Conservation (phyloP, 2,329 filamentous ascomycete species). For the Pyrenophora graminea region DNA sequence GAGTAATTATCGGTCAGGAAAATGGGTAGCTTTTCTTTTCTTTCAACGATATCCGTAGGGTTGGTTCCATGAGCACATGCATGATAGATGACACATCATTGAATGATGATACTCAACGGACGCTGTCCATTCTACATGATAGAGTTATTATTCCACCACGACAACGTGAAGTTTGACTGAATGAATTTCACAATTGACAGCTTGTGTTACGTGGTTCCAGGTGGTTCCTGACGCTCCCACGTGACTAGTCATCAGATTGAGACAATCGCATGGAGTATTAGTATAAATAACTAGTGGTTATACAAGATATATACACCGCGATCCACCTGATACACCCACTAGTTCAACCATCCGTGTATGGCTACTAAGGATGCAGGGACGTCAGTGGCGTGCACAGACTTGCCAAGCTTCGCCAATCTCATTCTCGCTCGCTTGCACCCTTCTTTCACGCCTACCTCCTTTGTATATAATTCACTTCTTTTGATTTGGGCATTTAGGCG, state of each 20-base stretch:
- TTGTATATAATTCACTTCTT: neutral
- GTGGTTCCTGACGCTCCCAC: too few species aligned
- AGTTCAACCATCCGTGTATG: too few species aligned
- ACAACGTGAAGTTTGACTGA: neutral
- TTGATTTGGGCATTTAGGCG: neutral
- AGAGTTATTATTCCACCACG: neutral
- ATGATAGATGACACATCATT: conserved; percentile 26
- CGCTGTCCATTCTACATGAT: neutral
- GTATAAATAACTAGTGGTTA: too few species aligned
- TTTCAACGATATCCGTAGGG: conserved; percentile 29
- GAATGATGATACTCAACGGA: conserved; percentile 11
- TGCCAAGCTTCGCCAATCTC: neutral
- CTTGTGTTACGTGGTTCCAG: too few species aligned
- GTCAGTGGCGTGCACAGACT: neutral
- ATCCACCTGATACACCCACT: too few species aligned
- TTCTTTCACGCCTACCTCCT: neutral
- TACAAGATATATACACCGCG: too few species aligned
- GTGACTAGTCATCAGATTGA: too few species aligned
- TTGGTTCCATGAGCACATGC: conserved; percentile 23
- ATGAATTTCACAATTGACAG: neutral
- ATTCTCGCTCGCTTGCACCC: neutral
- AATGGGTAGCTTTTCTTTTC: conserved; percentile 9
- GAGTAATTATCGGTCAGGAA: conserved; percentile 47
- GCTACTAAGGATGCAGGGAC: neutral
- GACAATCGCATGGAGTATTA: too few species aligned